Evolutionary conservation across 768 basidiomycete genomes (phyloP).

Genomic region (Mycena belliarum): DNA sequence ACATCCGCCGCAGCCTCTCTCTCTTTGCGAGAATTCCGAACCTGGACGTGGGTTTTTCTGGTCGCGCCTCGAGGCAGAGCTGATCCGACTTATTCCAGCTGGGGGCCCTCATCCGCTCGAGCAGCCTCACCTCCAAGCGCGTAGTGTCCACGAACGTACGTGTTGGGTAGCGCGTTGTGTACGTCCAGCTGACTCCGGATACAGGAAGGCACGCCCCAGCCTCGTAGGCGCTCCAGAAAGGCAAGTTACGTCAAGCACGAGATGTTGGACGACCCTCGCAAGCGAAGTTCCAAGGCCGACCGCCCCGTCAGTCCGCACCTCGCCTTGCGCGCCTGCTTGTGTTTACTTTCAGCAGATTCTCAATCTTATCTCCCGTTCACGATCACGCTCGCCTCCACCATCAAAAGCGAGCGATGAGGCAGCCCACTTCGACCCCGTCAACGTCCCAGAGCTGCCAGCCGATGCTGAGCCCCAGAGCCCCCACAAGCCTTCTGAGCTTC

Average conservation of each 20-base stretch:
- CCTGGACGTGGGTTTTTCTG: conserved; percentile 3
- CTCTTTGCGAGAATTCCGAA: conserved; percentile 5
- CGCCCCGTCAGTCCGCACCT: not conserved
- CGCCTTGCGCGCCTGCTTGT: not conserved
- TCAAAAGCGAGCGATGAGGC: conserved; percentile 15
- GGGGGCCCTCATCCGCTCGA: conserved; percentile 16
- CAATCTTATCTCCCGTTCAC: conserved; percentile 13
- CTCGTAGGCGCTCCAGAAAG: not conserved
- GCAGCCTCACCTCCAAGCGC: conserved; percentile 13
- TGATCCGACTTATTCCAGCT: conserved; percentile 19
- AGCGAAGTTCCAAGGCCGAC: conserved; percentile 6
- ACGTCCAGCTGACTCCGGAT: not conserved
- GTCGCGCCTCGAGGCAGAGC: conserved; percentile 14
- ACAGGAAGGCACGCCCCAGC: conserved; percentile 5
- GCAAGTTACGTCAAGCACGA: conserved; percentile 12
- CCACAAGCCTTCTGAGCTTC: conserved; percentile 5
- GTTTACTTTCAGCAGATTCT: conserved; percentile 14
- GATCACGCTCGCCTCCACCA: conserved; percentile 14
- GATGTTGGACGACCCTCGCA: conserved; percentile 13
- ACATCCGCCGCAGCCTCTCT: conserved; percentile 16
- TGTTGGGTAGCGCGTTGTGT: not conserved
- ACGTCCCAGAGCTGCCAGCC: conserved; percentile 3
- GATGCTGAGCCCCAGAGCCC: not conserved
- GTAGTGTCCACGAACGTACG: conserved; percentile 1
- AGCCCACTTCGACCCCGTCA: not conserved